Conservation (phyloP, 768 basidiomycete genomes). For the Gloeophyllum trabeum region DNA sequence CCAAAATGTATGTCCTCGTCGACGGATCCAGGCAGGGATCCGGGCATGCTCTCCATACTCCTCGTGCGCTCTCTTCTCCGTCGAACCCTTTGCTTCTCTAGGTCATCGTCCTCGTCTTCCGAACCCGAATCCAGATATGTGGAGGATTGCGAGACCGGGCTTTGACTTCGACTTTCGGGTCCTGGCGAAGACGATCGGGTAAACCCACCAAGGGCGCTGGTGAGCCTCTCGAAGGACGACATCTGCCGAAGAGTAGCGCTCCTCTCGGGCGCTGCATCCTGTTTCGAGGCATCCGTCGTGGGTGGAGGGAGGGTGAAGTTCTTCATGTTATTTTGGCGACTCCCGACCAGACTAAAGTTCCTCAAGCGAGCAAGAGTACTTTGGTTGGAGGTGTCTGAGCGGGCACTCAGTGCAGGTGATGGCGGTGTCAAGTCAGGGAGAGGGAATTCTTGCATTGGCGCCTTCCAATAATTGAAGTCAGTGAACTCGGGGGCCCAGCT, state of each 20-base stretch:
- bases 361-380: slow-evolving; percentile 65
- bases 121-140: slow-evolving; percentile 39
- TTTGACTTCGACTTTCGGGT: slow-evolving; percentile 29
- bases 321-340: slow-evolving; percentile 23
- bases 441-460: slow-evolving; percentile 64
- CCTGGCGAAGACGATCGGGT: slow-evolving; percentile 27
- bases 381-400: slow-evolving; percentile 75
- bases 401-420: slow-evolving; percentile 88
- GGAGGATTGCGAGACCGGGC: slow-evolving; percentile 43
- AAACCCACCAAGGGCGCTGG: slow-evolving; percentile 44
- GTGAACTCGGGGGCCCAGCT: slow-evolving; percentile 87
- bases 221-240: slow-evolving; percentile 66
- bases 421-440: slow-evolving; percentile 78
- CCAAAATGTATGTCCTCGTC: slow-evolving; percentile 33
- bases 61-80: slow-evolving; percentile 33
- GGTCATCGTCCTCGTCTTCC: slow-evolving; percentile 24
- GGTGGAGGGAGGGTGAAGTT: slow-evolving; percentile 19
- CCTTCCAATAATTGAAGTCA: slow-evolving; percentile 95
- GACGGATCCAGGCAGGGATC: slow-evolving; percentile 43
- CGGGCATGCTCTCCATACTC: slow-evolving; percentile 82
- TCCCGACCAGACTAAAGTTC: slow-evolving; percentile 66
- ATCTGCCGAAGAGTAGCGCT: slow-evolving; percentile 51
- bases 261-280: slow-evolving; percentile 17
- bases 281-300: slow-evolving; percentile 11
- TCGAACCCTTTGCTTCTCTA: slow-evolving; percentile 26